Evolutionary conservation across 1,139 yeast genomes (phyloP), one percentile per base, ranked within the genome.

Genomic region (Kurtzmaniella natalensis): DNA sequence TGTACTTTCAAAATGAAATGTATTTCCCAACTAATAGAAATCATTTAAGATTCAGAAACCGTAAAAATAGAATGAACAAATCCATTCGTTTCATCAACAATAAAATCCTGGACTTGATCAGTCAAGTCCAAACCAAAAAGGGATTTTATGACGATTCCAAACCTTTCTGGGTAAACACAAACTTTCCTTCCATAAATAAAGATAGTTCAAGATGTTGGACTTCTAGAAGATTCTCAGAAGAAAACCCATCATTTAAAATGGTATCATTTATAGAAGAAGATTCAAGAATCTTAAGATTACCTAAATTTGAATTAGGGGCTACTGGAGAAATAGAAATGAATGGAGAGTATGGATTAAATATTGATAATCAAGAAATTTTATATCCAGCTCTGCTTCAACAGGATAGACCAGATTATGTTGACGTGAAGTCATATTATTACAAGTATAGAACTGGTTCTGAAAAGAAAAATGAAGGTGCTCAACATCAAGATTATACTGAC

Each of bases 1-100:
- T 61, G 15, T 64, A 64, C 42, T 64, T 47, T 45, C 60, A 61
- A 34, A 60, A 64, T 41, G 67, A 61, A 37, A 41, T 42, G 17
- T 45, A 42, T 34, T 50, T 52, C 41, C 47, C 47, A 25, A 41
- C 47, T 18, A 51, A 47, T 31, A 38, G 41, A 18, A 13, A 28
- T 8, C 30, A 25, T 9, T 11, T 25, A 21, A 33, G 14, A 17
- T 10, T 13, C 17, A 7, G 17, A 18, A 32, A 5, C 36, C 37
- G 8, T 32, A 46, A 44, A 31, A 57, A 59, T 38, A 39, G 44
- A n/a, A 46, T 58, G 23, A 43, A 53, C n/a, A 48, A 49, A 28
- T 59, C 58, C 37, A 45, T 56, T 25, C 40, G 44, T 24, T 60
- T 51, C 37, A 45, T 61, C 26, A 61, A 61, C 41, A 16, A 33